These are phyloP conservation scores for Circinella minor DNA, from an alignment of 371 early-diverging fungal genomes.

Conservation along the genomic window DNA sequence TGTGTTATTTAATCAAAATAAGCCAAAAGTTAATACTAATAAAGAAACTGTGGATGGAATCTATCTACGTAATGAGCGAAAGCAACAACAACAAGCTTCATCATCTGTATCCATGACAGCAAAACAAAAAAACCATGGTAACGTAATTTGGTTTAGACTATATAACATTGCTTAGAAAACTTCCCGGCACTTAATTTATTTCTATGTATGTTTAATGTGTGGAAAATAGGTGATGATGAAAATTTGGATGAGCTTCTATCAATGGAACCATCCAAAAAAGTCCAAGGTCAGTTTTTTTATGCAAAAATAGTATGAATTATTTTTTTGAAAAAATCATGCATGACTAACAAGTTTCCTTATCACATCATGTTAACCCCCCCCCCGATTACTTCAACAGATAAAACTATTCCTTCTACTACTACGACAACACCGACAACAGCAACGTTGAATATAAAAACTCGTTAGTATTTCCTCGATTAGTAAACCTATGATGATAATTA, in stretches of 20 bases:
- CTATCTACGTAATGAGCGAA: slow-evolving; percentile 40
- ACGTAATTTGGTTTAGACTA: too few relatives aligned
- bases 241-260: slow-evolving; percentile 26
- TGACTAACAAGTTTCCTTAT: slow-evolving; percentile 4
- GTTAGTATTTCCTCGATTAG: too few relatives aligned
- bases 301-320: not conserved
- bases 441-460: too few relatives aligned
- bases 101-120: slow-evolving; percentile 5
- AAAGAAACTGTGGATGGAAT: slow-evolving; percentile 38
- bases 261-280: slow-evolving; percentile 1
- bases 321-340: not conserved
- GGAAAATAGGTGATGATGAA: slow-evolving; percentile 7
- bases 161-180: too few relatives aligned
- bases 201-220: not conserved
- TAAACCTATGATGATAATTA: too few relatives aligned
- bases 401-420: not conserved
- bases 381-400: not conserved
- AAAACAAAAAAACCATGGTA: not conserved
- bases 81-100: slow-evolving; percentile 13
- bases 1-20: slow-evolving; percentile 37
- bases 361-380: slow-evolving; percentile 15
- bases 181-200: not conserved
- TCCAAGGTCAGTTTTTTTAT: not conserved
- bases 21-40: slow-evolving; percentile 14
- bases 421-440: not conserved